Base-by-base conservation (phyloP, 768 basidiomycete genomes). In the Collybiopsis confluens region DNA sequence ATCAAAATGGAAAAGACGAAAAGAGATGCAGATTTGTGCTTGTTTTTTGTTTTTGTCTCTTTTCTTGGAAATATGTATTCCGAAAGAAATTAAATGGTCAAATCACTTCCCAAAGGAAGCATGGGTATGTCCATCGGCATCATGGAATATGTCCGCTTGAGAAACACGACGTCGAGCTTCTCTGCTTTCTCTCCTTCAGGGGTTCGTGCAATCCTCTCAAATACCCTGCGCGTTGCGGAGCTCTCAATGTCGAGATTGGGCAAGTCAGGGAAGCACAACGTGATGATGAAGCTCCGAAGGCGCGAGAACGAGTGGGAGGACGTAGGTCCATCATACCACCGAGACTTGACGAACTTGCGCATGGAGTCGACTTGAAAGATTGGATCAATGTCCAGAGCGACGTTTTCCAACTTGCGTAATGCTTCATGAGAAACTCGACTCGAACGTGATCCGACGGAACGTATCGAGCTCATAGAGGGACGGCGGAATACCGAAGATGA, bases 341-440 rank as follows among this genome's bases (percentile, higher is more conserved):
- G 47, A 13, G 47, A 48, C 20, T 26, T 48, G 16, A 48, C 47
- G 4, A 48, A 38, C 13, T 48, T 33, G 5, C 33, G 35, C 47
- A 48, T 48, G 8, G 36, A 13, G 15, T 23, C 11, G 26, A 48
- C 47, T n/a, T 48, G 47, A 10, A 38, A 48, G 13, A 48, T 48
- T 26, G 47, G 47, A 24, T 48, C 47, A 26, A 48, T 48, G 33
- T 48, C 47, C 13, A 48, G 35, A n/a, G 47, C 47, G 47, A 48
- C 33, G n/a, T 48, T 48, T 20, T 48, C 47, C 35, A 48, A 37
- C 1, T 35, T 46, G 4, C 33, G 35, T 15, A 37, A 21, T 8
- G 35, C 33, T 35, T 10, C 2, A 7, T 18, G 16, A 21, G 21
- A 30, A 47, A 18, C 20, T 11, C 30, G 38, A 16, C 15, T 20